Percentiles rank a stretch among this genome's conserved stretches.
These are phyloP conservation scores for Mitragyna speciosa DNA, from an alignment of 257 asterid genomes.

Conservation along the genomic window DNA sequence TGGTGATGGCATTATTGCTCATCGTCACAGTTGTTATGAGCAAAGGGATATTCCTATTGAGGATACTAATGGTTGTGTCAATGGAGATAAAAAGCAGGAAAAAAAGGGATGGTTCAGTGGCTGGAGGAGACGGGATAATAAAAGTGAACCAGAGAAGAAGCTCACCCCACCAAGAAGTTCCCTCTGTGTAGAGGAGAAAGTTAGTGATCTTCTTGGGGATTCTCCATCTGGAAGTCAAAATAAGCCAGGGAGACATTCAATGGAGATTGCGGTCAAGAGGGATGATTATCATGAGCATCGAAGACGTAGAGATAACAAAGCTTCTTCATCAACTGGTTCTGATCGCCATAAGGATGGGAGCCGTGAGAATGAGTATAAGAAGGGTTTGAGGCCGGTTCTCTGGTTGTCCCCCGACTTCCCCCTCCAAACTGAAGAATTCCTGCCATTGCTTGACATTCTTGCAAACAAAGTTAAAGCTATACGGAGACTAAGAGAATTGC, in stretches of 20 bases:
- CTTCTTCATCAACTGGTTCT: constrained; percentile 50
- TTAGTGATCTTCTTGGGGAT: constrained; percentile 61
- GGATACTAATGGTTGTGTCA: constrained; percentile 40
- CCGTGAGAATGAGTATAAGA: constrained; percentile 85
- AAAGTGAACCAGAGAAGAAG: constrained; percentile 53
- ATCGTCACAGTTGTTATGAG: constrained; percentile 86
- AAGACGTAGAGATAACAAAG: constrained; percentile 60
- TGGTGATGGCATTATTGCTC: constrained; percentile 61
- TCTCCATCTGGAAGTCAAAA: constrained; percentile 50
- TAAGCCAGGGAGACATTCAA: constrained; percentile 67
- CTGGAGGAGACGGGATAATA: constrained; percentile 79
- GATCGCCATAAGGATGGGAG: constrained; percentile 62
- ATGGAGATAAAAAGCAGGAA: constrained; percentile 61
- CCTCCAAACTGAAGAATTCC: constrained; percentile 74
- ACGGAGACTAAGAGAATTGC: constrained; percentile 77
- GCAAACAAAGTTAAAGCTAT: constrained; percentile 96
- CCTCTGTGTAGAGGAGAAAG: constrained; percentile 59
- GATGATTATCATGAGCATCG: constrained; percentile 64
- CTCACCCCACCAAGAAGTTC: constrained; percentile 70
- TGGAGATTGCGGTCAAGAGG: constrained; percentile 68
- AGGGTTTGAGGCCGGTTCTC: constrained; percentile 94
- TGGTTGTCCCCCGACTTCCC: constrained; percentile 97
- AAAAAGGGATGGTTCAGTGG: constrained; percentile 83
- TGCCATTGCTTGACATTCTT: constrained; percentile 91
- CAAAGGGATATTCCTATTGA: constrained; percentile 75